Conservation (phyloP, 2,329 filamentous ascomycete species). For the Arthrobotrys sphaeroides region DNA sequence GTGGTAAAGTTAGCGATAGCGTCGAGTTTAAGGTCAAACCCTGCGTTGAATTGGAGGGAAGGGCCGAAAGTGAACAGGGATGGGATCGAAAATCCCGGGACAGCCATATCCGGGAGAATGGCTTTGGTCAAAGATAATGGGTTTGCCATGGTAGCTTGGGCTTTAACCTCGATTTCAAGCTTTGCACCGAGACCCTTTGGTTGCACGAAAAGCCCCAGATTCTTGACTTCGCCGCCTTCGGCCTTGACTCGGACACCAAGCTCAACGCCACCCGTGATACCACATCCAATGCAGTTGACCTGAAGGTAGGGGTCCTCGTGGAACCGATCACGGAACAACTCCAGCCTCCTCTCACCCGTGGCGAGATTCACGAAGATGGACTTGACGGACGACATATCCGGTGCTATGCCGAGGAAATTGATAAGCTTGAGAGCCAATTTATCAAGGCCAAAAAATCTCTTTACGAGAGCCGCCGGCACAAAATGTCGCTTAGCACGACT, state of each 20-base stretch:
- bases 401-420: conserved; percentile 19
- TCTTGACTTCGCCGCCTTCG: conserved; percentile 44
- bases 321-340: conserved; percentile 29
- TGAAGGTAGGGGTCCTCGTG: conserved; percentile 32
- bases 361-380: conserved; percentile 29
- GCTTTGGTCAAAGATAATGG: conserved; percentile 34
- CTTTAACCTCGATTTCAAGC: conserved; percentile 43
- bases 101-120: conserved; percentile 20
- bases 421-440: conserved; percentile 22
- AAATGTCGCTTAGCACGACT: conserved; percentile 1
- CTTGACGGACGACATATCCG: conserved; percentile 11
- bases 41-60: conserved; percentile 49
- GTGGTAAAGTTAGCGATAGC: conserved; percentile 23
- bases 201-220: conserved; percentile 35
- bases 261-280: conserved; percentile 48
- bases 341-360: not conserved
- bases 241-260: conserved; percentile 49
- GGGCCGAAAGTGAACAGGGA: conserved; percentile 53
- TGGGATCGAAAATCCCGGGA: conserved; percentile 53
- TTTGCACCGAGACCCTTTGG: conserved; percentile 50
- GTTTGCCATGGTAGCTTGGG: not conserved
- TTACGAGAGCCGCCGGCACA: not conserved
- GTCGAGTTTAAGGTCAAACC: conserved; percentile 16
- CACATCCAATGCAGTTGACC: conserved; percentile 54
- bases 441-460: conserved; percentile 30